phyloP scores from a whole-genome alignment of 179 eudicot species.

The Amaranthus tricolor region DNA sequence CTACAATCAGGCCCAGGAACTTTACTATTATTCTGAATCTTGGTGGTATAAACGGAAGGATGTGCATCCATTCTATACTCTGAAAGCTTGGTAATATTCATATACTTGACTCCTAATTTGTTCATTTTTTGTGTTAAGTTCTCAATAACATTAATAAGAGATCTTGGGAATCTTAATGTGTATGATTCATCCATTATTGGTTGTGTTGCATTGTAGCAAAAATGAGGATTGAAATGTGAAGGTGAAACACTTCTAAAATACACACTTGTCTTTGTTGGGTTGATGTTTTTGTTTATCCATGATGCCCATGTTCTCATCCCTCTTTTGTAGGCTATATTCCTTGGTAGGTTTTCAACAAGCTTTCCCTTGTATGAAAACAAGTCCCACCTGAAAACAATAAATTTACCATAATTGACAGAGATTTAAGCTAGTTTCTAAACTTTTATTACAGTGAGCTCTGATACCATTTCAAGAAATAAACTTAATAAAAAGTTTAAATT shows the following conservation, averaged over 20 bases:
- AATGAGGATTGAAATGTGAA: constrained; percentile 13
- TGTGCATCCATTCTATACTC: not conserved
- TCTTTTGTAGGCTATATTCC: constrained; percentile 29
- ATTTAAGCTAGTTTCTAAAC: no score
- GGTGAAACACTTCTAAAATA: constrained; percentile 38
- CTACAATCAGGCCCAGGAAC: not conserved
- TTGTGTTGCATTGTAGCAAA: not conserved
- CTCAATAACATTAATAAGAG: not conserved
- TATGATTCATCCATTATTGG: not conserved
- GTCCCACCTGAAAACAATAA: constrained; percentile 34
- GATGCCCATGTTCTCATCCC: constrained; percentile 41
- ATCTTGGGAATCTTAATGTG: not conserved
- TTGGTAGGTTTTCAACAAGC: constrained; percentile 25
- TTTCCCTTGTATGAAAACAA: constrained; percentile 27
- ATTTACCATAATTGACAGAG: no score
- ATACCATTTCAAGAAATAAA: no score
- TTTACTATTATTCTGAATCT: not conserved
- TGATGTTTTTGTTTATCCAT: constrained; percentile 35
- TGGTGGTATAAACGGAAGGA: not conserved
- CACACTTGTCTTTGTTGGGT: constrained; percentile 31
- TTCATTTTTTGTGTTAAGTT: not conserved
- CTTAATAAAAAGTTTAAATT: no score
- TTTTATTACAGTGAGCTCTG: no score
- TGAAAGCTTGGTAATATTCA: not conserved
- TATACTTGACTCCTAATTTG: not conserved